Evolutionary conservation across 257 asterid genomes (phyloP).

Genomic region (Striga asiatica): DNA sequence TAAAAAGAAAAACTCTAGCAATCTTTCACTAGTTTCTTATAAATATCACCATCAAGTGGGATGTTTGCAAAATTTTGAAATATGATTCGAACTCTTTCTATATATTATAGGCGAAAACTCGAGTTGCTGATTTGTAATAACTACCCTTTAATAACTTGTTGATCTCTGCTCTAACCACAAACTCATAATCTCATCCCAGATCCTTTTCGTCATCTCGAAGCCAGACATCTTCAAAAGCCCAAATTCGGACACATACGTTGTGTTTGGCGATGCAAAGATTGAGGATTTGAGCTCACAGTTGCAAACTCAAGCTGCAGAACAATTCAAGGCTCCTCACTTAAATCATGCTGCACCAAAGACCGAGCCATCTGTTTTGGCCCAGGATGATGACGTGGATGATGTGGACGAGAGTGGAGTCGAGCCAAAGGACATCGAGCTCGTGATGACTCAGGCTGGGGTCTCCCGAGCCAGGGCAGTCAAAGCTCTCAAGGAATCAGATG

Average conservation of each 20-base stretch:
- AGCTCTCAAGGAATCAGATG: constrained; percentile 57
- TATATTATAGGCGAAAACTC: too few species aligned
- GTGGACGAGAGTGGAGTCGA: constrained; percentile 56
- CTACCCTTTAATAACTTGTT: too few species aligned
- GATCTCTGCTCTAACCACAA: too few species aligned
- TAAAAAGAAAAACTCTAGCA: too few species aligned
- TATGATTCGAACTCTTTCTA: too few species aligned
- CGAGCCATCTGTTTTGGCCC: constrained; percentile 34
- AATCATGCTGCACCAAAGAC: constrained; percentile 34
- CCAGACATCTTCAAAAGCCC: constrained; percentile 45
- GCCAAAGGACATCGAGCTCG: constrained; percentile 57
- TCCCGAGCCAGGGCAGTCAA: constrained; percentile 46
- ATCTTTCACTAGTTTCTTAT: too few species aligned
- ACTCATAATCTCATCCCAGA: too few species aligned
- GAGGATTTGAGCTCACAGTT: constrained; percentile 43
- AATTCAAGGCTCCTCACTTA: constrained; percentile 42
- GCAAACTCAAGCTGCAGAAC: constrained; percentile 42
- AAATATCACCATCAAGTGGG: too few species aligned
- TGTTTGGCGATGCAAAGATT: constrained; percentile 35
- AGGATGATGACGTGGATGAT: constrained; percentile 51
- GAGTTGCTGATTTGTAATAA: too few species aligned
- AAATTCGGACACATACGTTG: constrained; percentile 29
- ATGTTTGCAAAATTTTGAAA: too few species aligned
- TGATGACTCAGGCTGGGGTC: constrained; percentile 62
- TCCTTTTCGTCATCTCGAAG: constrained; percentile 40